These are phyloP conservation scores for Pseudomonodictys pantanalensis DNA, from an alignment of 495 filamentous ascomycete species.

Conservation along the genomic window DNA sequence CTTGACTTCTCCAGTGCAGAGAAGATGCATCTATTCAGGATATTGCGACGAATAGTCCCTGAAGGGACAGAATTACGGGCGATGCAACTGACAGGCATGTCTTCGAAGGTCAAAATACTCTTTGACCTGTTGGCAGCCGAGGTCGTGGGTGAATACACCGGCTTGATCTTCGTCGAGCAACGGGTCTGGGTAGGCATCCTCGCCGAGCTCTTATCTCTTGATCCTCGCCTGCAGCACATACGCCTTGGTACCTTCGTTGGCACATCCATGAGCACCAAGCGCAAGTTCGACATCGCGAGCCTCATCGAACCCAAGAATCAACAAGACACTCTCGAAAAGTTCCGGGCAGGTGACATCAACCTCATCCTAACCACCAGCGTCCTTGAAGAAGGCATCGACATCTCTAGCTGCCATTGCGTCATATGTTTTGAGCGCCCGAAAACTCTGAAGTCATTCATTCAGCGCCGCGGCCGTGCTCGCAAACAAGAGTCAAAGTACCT, in stretches of 20 bases:
- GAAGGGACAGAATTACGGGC: background rate
- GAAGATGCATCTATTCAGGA: constrained; percentile 56
- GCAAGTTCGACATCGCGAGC: constrained; percentile 58
- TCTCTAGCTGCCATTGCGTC: constrained; percentile 79
- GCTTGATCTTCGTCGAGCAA: constrained; percentile 77
- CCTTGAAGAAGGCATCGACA: constrained; percentile 89
- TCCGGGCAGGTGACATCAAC: constrained; percentile 67
- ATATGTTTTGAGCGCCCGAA: constrained; percentile 77
- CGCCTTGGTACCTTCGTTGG: constrained; percentile 63
- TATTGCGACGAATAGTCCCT: constrained; percentile 45
- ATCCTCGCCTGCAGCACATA: constrained; percentile 54
- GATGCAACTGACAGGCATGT: constrained; percentile 16
- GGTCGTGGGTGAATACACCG: constrained; percentile 52
- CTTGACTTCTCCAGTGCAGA: constrained; percentile 52
- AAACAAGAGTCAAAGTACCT: constrained; percentile 67
- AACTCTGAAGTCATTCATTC: constrained; percentile 83
- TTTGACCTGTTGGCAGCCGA: constrained; percentile 52
- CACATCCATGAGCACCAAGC: constrained; percentile 67
- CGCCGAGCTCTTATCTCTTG: constrained; percentile 59
- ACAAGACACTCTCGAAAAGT: constrained; percentile 60
- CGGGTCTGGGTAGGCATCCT: constrained; percentile 67
- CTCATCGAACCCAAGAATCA: constrained; percentile 56
- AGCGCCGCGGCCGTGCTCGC: constrained; percentile 80
- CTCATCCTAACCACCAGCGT: constrained; percentile 81
- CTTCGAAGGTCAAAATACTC: constrained; percentile 41